These are phyloP conservation scores for Furcasterigmium sp. DNA, from an alignment of 2,329 filamentous ascomycete genomes.

Conservation along the genomic window DNA sequence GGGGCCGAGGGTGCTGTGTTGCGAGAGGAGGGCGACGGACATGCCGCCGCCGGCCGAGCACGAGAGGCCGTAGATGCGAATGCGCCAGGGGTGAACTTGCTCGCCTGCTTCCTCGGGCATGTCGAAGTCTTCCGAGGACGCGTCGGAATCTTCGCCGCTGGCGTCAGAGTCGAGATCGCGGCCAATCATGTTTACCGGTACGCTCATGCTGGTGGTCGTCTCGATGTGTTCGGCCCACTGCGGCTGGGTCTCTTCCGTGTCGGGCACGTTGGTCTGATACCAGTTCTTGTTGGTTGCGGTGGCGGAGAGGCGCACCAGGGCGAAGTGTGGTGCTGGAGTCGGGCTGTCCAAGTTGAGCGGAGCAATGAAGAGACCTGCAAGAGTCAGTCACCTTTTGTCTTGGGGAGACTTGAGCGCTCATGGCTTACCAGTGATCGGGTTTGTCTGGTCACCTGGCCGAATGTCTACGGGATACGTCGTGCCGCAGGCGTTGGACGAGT, in stretches of 20 bases:
- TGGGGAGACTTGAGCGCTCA: conserved; percentile 13
- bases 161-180: conserved; percentile 25
- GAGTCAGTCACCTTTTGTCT: conserved; percentile 7
- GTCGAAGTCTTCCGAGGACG: conserved; percentile 21
- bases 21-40: conserved; percentile 44
- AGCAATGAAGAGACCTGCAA: conserved; percentile 42
- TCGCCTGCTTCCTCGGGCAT: conserved; percentile 26
- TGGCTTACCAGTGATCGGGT: conserved; percentile 39
- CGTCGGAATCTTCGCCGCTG: conserved; percentile 19
- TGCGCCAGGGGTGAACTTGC: conserved; percentile 42
- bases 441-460: conserved; percentile 23
- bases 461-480: conserved; percentile 36
- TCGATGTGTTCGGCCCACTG: conserved; percentile 45
- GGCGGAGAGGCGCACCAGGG: conserved; percentile 46
- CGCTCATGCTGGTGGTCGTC: conserved; percentile 34
- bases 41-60: conserved; percentile 42
- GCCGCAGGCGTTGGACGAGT: conserved; percentile 40
- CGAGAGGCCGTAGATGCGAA: conserved; percentile 49
- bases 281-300: conserved; percentile 45
- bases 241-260: conserved; percentile 15
- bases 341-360: conserved; percentile 23
- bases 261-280: conserved; percentile 45
- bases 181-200: conserved; percentile 40
- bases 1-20: conserved; percentile 41
- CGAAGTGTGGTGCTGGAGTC: conserved; percentile 38